Percentiles rank a stretch among this genome's conserved stretches.
phyloP scores from a whole-genome alignment of 148 eudicot species.

The Rhododendron vialii region DNA sequence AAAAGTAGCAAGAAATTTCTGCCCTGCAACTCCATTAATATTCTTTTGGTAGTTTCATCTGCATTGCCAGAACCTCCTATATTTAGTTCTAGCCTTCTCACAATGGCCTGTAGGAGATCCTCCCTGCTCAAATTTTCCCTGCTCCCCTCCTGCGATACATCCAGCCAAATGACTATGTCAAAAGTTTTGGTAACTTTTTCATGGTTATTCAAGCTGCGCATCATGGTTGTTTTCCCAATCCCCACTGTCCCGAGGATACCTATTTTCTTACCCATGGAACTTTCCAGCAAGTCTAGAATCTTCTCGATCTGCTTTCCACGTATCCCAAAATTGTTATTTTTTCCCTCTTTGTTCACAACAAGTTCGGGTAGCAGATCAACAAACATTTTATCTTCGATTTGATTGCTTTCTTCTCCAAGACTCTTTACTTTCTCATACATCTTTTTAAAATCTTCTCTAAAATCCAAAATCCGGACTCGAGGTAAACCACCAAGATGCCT shows the following conservation, averaged over 20 bases:
- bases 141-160: not conserved
- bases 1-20: too few species aligned
- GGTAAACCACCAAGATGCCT: not conserved
- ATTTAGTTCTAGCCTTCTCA: not conserved
- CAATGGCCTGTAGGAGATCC: not conserved
- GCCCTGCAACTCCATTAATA: not conserved
- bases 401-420: not conserved
- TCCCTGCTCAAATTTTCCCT: slow-evolving; percentile 7
- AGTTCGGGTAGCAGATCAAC: not conserved
- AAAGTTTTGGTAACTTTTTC: slow-evolving; percentile 11
- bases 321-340: not conserved
- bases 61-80: not conserved
- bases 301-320: not conserved
- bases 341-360: not conserved
- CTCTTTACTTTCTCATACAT: not conserved
- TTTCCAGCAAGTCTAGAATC: not conserved
- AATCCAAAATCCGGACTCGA: not conserved
- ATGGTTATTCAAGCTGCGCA: slow-evolving; percentile 14
- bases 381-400: not conserved
- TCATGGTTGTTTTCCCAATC: slow-evolving; percentile 15
- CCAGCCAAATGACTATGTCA: slow-evolving; percentile 11
- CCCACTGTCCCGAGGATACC: slow-evolving; percentile 9
- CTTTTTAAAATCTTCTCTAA: not conserved
- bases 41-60: not conserved
- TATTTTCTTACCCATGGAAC: not conserved